These are phyloP conservation scores for Polyporus tsugae DNA, from an alignment of 1,284 basidiomycete genomes.

Conservation along the genomic window DNA sequence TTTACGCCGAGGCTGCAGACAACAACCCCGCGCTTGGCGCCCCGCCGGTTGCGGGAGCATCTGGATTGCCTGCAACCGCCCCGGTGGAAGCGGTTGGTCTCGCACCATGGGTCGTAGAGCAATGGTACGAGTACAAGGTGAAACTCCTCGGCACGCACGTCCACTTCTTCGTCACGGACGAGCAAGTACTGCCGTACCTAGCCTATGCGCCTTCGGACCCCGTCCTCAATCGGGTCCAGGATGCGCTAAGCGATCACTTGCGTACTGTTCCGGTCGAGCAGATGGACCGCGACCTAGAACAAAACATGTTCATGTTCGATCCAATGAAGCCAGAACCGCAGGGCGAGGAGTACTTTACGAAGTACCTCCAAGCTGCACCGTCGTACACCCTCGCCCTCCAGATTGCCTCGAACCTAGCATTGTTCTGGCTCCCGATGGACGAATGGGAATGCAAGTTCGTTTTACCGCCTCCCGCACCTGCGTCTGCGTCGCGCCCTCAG, in stretches of 20 bases:
- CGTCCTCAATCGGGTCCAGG: slow-evolving; percentile 57
- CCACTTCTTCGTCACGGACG: slow-evolving; percentile 55
- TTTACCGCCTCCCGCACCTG: slow-evolving; percentile 34
- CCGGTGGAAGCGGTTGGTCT: slow-evolving; percentile 22
- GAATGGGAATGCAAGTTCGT: slow-evolving; percentile 69
- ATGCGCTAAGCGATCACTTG: slow-evolving; percentile 35
- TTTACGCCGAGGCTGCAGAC: slow-evolving; percentile 27
- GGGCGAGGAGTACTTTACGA: slow-evolving; percentile 20
- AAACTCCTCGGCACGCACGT: slow-evolving; percentile 66
- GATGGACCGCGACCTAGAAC: slow-evolving; percentile 51
- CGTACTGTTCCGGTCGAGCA: slow-evolving; percentile 48
- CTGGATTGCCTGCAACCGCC: slow-evolving; percentile 17
- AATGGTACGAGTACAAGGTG: slow-evolving; percentile 67
- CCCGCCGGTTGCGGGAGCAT: slow-evolving; percentile 5
- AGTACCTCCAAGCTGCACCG: slow-evolving; percentile 56
- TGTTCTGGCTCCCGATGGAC: slow-evolving; percentile 74
- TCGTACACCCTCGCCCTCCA: slow-evolving; percentile 75
- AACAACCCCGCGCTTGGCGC: slow-evolving; percentile 12
- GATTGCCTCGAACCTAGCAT: slow-evolving; percentile 64
- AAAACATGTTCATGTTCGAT: slow-evolving; percentile 55
- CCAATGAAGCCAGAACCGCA: slow-evolving; percentile 46
- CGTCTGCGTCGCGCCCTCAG: slow-evolving; percentile 30
- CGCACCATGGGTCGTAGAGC: slow-evolving; percentile 63
- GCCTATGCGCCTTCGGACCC: slow-evolving; percentile 61
- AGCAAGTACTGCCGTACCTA: slow-evolving; percentile 74